Evolutionary conservation across 192 early-diverging fungal genomes (phyloP), one percentile per base, ranked within the genome.

Genomic region (Coemansia sp.): DNA sequence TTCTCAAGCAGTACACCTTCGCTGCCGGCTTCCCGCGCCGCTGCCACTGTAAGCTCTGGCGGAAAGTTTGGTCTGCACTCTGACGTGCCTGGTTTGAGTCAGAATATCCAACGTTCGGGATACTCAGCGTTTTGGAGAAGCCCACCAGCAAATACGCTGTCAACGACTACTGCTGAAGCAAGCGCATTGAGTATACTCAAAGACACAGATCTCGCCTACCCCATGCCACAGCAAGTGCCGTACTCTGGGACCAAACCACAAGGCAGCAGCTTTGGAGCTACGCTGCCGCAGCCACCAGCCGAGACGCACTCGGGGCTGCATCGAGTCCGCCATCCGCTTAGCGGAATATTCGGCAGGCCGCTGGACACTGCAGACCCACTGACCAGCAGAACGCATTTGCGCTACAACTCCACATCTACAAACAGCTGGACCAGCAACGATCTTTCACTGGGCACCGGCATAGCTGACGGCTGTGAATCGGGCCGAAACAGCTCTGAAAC

Each of bases 181-280:
- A 78, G 75, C 38, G 75, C 75, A 12, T 48, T 78, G 44, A 78
- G 75, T 51, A 78, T 78, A 23, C 51, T 78, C 14, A 78, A 71
- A 40, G 75, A 71, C 37, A 78, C 75, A 0, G 75, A 78, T 31
- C 64, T 78, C 4, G 75, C 75, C 2, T 78, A 78, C 26, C 68
- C 75, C 9, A 67, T 64, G 11, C 75, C 75, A 1, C 57, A 57
- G 40, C 56, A 53, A 9, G 39, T 49, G n/a, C 15, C 34, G 14
- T 56, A 21, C 40, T n/a, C 11, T 41, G 28, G 36, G 5, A 6
- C 20, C 8, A 26, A 7, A 5, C 3, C 11, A 28, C 43, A 23
- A 23, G 45, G 21, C 45, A 26, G 23, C 23, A 26, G 4, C 4
- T 26, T 26, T 26, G 23, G 23, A 26, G 23, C 23, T 26, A 4